A percentile compares a stretch with the other conserved stretches of the same genome.
These are phyloP conservation scores for Euphorbia schlechtendalii DNA, from an alignment of 441 rosid genomes.

Conservation along the genomic window DNA sequence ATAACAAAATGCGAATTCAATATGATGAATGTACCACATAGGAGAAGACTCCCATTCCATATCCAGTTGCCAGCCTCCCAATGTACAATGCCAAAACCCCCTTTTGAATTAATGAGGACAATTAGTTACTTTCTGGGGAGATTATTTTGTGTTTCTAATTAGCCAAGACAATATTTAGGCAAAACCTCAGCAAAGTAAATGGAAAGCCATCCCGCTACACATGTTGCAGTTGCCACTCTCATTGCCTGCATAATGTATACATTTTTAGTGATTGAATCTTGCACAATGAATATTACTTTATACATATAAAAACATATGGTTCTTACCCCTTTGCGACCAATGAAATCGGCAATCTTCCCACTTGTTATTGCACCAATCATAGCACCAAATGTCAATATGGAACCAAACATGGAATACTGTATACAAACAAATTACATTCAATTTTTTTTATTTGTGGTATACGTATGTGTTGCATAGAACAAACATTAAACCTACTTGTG, in stretches of 20 bases:
- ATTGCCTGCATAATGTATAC: slow-evolving; percentile 47
- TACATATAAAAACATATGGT: not conserved
- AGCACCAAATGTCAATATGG: slow-evolving; percentile 87
- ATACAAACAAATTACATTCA: not conserved
- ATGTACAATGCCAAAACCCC: slow-evolving; percentile 57
- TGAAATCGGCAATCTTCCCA: slow-evolving; percentile 70
- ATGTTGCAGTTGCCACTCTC: slow-evolving; percentile 63
- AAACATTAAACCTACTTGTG: slow-evolving; percentile 18
- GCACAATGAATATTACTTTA: not conserved
- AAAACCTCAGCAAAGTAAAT: slow-evolving; percentile 85
- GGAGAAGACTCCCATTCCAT: slow-evolving; percentile 96
- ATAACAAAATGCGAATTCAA: not conserved
- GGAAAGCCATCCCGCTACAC: slow-evolving; percentile 81
- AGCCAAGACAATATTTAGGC: slow-evolving; percentile 8
- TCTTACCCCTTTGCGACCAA: slow-evolving; percentile 86
- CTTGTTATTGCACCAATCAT: slow-evolving; percentile 95
- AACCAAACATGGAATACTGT: slow-evolving; percentile 87
- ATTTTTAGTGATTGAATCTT: not conserved
- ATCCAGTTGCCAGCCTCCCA: slow-evolving; percentile 86
- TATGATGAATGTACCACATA: slow-evolving; percentile 59
- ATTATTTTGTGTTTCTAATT: slow-evolving; percentile 3
- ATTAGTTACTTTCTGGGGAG: slow-evolving; percentile 8
- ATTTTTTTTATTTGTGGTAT: not conserved
- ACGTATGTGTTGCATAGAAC: not conserved
- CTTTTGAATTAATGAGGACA: slow-evolving; percentile 39